These are phyloP conservation scores for Crithidia sp. DNA, from an alignment of 208 protist genomes.

Conservation along the genomic window DNA sequence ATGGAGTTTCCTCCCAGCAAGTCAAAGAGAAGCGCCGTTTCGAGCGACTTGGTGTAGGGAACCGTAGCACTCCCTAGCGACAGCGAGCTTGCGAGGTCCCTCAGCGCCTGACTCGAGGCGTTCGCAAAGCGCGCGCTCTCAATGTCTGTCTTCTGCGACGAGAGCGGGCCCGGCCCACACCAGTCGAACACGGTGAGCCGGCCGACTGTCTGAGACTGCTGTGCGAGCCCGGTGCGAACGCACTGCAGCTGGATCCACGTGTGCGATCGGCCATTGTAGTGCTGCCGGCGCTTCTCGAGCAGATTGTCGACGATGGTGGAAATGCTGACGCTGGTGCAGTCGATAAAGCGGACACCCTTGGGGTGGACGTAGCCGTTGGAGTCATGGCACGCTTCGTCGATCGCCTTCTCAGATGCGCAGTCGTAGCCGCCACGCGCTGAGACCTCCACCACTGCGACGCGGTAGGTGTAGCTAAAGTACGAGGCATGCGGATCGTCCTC, in stretches of 20 bases:
- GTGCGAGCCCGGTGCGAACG: conserved; percentile 35
- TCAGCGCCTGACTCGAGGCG: conserved; percentile 31
- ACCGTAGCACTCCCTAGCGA: conserved; percentile 17
- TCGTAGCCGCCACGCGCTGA: conserved; percentile 37
- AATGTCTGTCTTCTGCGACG: conserved; percentile 42
- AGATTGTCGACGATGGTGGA: conserved; percentile 28
- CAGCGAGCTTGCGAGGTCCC: conserved; percentile 29
- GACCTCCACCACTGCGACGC: conserved; percentile 45
- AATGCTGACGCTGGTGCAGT: conserved; percentile 36
- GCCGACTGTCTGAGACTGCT: conserved; percentile 40
- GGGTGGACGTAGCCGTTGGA: conserved; percentile 37
- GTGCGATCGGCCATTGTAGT: conserved; percentile 44
- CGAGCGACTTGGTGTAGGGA: conserved; percentile 38
- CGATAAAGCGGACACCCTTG: conserved; percentile 35
- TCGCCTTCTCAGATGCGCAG: conserved; percentile 20
- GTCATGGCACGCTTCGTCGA: conserved; percentile 33
- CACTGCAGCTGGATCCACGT: conserved; percentile 65
- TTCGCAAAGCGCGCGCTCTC: conserved; percentile 57
- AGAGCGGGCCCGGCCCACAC: conserved; percentile 37
- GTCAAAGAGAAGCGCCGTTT: conserved; percentile 50
- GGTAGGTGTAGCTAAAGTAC: conserved; percentile 34
- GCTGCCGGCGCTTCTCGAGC: conserved; percentile 32
- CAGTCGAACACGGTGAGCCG: conserved; percentile 57
- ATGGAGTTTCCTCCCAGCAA: conserved; percentile 60
- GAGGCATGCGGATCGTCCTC: conserved; percentile 8